Percentiles rank a stretch among this genome's conserved stretches.
phyloP scores from a whole-genome alignment of 345 rosid species.

The Erysimum cheiranthoides region DNA sequence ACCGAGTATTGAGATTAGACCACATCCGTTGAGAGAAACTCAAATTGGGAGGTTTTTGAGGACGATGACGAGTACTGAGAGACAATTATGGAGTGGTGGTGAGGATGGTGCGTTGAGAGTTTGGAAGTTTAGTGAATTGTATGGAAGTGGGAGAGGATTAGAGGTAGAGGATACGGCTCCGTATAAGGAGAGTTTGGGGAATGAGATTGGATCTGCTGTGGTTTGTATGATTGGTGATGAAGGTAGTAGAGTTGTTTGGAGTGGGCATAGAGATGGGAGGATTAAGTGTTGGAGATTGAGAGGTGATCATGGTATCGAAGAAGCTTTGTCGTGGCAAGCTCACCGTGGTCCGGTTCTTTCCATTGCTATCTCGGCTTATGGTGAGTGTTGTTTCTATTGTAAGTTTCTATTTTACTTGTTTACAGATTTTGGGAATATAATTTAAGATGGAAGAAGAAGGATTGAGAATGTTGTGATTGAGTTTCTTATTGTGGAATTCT shows the following conservation, averaged over 20 bases:
- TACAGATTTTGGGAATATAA: neutral
- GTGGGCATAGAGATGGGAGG: constrained; percentile 90
- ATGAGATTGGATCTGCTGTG: constrained; percentile 54
- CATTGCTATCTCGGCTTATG: constrained; percentile 68
- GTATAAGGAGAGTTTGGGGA: constrained; percentile 59
- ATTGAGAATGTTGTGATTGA: neutral
- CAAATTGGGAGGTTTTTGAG: constrained; percentile 75
- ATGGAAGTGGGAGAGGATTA: constrained; percentile 53
- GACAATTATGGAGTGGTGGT: constrained; percentile 81
- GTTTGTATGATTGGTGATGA: constrained; percentile 78
- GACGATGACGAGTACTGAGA: constrained; percentile 68
- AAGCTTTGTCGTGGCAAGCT: constrained; percentile 82
- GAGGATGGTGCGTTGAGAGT: constrained; percentile 78
- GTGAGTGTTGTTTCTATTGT: constrained; percentile 46
- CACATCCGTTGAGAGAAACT: constrained; percentile 85
- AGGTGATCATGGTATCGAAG: constrained; percentile 50
- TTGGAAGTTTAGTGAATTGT: constrained; percentile 72
- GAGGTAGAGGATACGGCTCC: constrained; percentile 79
- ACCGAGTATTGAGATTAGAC: constrained; percentile 78
- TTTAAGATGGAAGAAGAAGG: neutral
- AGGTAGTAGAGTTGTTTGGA: constrained; percentile 77
- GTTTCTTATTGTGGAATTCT: constrained; percentile 16
- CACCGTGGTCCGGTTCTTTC: constrained; percentile 89
- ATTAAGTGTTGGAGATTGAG: constrained; percentile 77
- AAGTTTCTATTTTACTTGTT: neutral